Base-by-base conservation (phyloP, 2,329 filamentous ascomycete genomes). In the Ceratocystis ficicola region DNA sequence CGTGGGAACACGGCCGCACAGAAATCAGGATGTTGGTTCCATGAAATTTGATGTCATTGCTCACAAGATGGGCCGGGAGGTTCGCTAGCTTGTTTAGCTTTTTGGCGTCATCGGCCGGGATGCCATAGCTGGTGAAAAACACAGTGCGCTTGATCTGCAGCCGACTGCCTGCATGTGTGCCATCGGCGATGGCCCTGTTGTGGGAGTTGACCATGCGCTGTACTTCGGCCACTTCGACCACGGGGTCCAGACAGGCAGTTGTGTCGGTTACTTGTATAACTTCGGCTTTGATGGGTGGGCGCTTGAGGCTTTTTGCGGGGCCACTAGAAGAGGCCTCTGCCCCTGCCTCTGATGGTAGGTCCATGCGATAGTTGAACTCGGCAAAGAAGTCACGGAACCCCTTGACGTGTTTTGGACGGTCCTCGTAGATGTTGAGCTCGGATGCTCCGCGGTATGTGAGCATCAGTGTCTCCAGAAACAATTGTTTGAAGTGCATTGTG, bases 401-500 rank as follows among this genome's bases (percentile, higher is more conserved):
- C 73, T 88, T 88, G 63, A 89, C 88, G 73, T 88, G 86, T 70
- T 81, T 83, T 2, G 80, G 77, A 3, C 86, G 78, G 71, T 88
- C 86, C 71, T 88, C 86, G 73, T 88, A 88, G 61, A 88, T 80
- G 75, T 87, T 84, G 65, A 97, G 87, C 71, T 96, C 91, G n/a
- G 87, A 83, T 2, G 93, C 90, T 52, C 85, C 75, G 68, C 81
- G 83, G 76, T 97, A 97, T 32, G 93, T 97, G 75, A 90, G 86
- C 77, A 96, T 83, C 65, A 97, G 77, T 28, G 88, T 83, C 69
- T 84, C 82, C 32, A 99, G 82, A 71, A 96, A 90, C 48, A 84
- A 79, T 73, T 96, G 89, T 78, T 99, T 99, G 81, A 96, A 99
- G 30, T 84, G 78, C 86, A 96, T 94, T 2, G 94, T 99, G 72